Evolutionary conservation across 805 yeast genomes (phyloP).

Genomic region (Isabelozyma rhagii): DNA sequence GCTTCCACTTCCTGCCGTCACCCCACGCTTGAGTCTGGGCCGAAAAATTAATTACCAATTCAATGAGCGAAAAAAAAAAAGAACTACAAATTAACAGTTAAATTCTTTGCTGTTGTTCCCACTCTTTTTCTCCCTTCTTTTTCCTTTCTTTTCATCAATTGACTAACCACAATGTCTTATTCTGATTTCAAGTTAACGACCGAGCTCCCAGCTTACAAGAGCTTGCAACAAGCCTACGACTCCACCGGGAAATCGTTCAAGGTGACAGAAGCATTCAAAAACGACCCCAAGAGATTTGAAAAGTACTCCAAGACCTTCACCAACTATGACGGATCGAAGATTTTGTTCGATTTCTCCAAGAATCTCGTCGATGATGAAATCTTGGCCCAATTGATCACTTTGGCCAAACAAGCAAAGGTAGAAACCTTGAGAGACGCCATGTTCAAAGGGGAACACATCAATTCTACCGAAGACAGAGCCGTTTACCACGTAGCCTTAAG

Average conservation of each 20-base stretch:
- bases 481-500: constrained; percentile 96
- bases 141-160: neutral
- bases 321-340: constrained; percentile 84
- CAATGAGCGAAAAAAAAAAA: neutral
- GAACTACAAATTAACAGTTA: no score
- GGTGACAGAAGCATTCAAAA: constrained; percentile 72
- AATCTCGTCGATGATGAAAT: constrained; percentile 88
- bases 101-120: no score
- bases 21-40: neutral
- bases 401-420: constrained; percentile 89
- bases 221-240: constrained; percentile 69
- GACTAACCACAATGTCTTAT: neutral
- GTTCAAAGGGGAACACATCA: constrained; percentile 92
- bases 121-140: neutral
- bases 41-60: neutral
- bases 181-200: constrained; percentile 52
- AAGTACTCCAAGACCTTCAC: constrained; percentile 75
- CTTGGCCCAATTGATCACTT: constrained; percentile 58
- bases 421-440: constrained; percentile 83
- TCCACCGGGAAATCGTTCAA: constrained; percentile 66
- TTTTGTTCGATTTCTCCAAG: constrained; percentile 93
- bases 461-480: constrained; percentile 94
- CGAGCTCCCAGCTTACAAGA: constrained; percentile 82
- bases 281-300: constrained; percentile 71
- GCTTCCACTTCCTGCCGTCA: neutral